Conservation (phyloP, 2,329 filamentous ascomycete species). For the Cercospora sp. region DNA sequence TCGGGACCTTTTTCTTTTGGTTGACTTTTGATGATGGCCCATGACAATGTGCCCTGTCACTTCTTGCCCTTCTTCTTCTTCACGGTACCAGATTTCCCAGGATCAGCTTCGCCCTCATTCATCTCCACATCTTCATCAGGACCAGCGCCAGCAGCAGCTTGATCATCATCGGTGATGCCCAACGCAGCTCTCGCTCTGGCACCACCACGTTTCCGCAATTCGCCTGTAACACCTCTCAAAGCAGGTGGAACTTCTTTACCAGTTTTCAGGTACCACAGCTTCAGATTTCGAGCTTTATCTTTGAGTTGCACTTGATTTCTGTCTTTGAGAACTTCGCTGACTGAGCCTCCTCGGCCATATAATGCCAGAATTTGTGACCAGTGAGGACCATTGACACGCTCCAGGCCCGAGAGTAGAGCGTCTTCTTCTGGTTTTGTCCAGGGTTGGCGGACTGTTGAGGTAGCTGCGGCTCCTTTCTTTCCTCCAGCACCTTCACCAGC, state of each 20-base stretch:
- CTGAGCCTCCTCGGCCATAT: slow-evolving; percentile 76
- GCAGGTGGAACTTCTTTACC: slow-evolving; percentile 89
- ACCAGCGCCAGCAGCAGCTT: not conserved
- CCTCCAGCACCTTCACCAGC: slow-evolving; percentile 5
- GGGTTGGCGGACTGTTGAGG: slow-evolving; percentile 58
- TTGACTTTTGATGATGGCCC: not conserved
- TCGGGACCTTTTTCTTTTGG: not conserved
- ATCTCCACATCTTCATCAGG: slow-evolving; percentile 12
- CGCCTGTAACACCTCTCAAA: slow-evolving; percentile 82
- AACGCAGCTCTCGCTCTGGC: slow-evolving; percentile 40
- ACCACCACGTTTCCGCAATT: slow-evolving; percentile 70
- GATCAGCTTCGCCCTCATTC: slow-evolving; percentile 18
- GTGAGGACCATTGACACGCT: slow-evolving; percentile 85
- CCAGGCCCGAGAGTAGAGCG: slow-evolving; percentile 82
- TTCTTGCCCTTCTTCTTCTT: slow-evolving; percentile 24
- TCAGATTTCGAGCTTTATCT: slow-evolving; percentile 86
- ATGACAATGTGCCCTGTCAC: not conserved
- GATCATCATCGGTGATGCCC: slow-evolving; percentile 26
- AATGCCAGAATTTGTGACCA: slow-evolving; percentile 89
- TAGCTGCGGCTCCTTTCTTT: slow-evolving; percentile 25
- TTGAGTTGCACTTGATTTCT: slow-evolving; percentile 89
- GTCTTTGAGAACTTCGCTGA: slow-evolving; percentile 82
- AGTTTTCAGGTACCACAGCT: slow-evolving; percentile 88
- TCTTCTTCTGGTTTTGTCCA: slow-evolving; percentile 91
- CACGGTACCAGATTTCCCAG: slow-evolving; percentile 9